Conservation (phyloP, 176 grass and related monocot genomes). For the Pontederia crassipes region DNA sequence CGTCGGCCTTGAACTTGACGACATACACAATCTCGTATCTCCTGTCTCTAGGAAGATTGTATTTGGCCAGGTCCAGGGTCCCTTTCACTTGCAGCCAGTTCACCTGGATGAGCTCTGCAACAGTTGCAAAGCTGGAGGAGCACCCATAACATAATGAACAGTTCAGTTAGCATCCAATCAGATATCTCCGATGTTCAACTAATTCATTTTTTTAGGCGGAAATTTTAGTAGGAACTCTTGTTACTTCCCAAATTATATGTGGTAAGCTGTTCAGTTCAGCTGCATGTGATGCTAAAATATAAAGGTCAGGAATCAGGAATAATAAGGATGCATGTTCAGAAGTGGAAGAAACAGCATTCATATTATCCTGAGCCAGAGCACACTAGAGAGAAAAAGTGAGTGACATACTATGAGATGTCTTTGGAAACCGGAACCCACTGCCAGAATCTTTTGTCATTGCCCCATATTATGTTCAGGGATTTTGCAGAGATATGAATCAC, state of each 20-base stretch:
- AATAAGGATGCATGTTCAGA: too few relatives aligned
- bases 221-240: too few relatives aligned
- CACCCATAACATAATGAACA: neutral
- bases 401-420: neutral
- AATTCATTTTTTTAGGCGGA: too few relatives aligned
- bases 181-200: too few relatives aligned
- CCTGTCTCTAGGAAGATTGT: neutral
- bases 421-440: neutral
- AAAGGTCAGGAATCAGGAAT: too few relatives aligned
- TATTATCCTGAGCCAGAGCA: neutral
- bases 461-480: slow-evolving; percentile 1
- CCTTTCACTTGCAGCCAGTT: neutral
- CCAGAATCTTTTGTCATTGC: slow-evolving; percentile 2
- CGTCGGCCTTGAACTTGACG: slow-evolving; percentile 11
- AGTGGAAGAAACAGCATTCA: too few relatives aligned
- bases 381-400: neutral
- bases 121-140: neutral
- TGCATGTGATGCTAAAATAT: too few relatives aligned
- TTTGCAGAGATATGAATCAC: neutral
- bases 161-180: neutral
- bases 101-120: slow-evolving; percentile 5
- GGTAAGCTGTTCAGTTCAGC: too few relatives aligned
- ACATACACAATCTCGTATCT: neutral
- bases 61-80: neutral
- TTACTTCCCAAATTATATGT: too few relatives aligned